These are phyloP conservation scores for Arthrobotrys musiformis DNA, from an alignment of 2,329 filamentous ascomycete species.

Conservation along the genomic window DNA sequence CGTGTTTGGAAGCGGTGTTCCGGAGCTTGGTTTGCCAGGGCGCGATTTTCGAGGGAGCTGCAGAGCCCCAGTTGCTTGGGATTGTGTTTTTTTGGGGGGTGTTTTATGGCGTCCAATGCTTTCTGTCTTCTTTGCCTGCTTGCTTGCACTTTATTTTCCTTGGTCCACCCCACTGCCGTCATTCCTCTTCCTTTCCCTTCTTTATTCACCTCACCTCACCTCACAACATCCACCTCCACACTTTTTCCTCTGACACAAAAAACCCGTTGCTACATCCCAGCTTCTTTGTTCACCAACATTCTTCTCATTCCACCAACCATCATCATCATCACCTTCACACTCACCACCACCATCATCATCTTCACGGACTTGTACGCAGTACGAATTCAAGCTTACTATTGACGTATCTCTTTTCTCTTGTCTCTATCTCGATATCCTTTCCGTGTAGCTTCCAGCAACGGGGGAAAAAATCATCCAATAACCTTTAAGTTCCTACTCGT, in stretches of 20 bases:
- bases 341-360: background rate
- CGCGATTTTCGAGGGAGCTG: slow-evolving; percentile 47
- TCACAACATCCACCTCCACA: slow-evolving; percentile 7
- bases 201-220: background rate
- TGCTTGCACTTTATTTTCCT: slow-evolving; percentile 48
- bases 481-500: background rate
- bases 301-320: background rate
- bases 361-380: slow-evolving; percentile 13
- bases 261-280: background rate
- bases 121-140: slow-evolving; percentile 41
- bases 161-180: slow-evolving; percentile 49
- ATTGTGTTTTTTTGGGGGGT: slow-evolving; percentile 42
- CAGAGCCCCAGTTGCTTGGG: slow-evolving; percentile 31
- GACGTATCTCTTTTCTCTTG: background rate
- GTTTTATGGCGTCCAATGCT: slow-evolving; percentile 54
- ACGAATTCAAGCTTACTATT: slow-evolving; percentile 7
- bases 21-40: slow-evolving; percentile 35
- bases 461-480: background rate
- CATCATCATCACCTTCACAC: background rate
- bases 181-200: slow-evolving; percentile 19
- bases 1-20: slow-evolving; percentile 19
- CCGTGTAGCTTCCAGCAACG: background rate
- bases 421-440: background rate
- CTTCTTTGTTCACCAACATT: slow-evolving; percentile 11
- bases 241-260: background rate